Conservation (phyloP, 352 stramenopile species). For the Thalassiosira delicatula region DNA sequence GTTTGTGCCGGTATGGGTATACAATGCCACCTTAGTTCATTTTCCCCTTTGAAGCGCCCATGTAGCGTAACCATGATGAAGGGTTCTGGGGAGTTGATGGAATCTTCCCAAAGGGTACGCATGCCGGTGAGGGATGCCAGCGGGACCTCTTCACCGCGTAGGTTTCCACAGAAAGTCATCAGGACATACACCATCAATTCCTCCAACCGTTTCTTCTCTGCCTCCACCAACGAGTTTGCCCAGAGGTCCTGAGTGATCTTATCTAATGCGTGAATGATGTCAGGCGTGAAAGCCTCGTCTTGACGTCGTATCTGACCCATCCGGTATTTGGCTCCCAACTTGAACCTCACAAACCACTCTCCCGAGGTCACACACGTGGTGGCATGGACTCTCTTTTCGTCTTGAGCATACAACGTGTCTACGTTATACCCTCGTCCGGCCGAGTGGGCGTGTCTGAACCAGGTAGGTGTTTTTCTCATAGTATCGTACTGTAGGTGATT, state of each 20-base stretch:
- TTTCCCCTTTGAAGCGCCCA: slow-evolving; percentile 8
- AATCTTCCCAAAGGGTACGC: slow-evolving; percentile 12
- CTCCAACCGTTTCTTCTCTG: background rate
- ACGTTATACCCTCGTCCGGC: background rate
- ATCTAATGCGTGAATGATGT: background rate
- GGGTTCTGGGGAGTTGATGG: background rate
- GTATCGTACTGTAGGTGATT: slow-evolving; percentile 19
- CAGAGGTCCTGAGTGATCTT: background rate
- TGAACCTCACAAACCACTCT: background rate
- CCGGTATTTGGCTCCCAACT: background rate
- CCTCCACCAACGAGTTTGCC: background rate
- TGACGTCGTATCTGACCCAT: slow-evolving; percentile 10
- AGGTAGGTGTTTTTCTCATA: slow-evolving; percentile 3
- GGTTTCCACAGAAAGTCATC: background rate
- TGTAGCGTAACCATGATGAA: slow-evolving; percentile 25
- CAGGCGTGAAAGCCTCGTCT: slow-evolving; percentile 20
- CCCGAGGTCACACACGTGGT: background rate
- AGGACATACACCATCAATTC: slow-evolving; percentile 9
- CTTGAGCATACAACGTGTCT: background rate
- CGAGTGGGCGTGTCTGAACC: background rate
- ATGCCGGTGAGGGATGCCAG: slow-evolving; percentile 9
- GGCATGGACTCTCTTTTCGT: background rate
- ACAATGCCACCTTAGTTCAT: slow-evolving; percentile 12
- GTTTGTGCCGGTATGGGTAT: slow-evolving; percentile 1
- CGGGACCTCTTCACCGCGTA: slow-evolving; percentile 22